Percentiles rank a stretch among this genome's conserved stretches.
Conservation (phyloP, 805 yeast genomes). For the Metschnikowia gruessii region DNA sequence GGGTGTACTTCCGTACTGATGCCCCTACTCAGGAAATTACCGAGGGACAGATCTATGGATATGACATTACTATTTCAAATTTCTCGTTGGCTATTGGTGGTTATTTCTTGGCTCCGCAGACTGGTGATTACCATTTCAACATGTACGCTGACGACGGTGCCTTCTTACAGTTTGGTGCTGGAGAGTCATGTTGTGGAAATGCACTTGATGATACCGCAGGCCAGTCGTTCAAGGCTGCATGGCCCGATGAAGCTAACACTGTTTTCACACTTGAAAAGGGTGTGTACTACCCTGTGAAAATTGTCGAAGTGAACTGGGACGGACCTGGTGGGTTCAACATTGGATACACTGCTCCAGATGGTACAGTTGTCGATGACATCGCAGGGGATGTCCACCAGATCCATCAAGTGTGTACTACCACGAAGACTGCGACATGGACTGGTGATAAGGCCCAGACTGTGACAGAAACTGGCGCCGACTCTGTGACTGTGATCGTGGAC, state of each 20-base stretch:
- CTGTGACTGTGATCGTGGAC: conserved; percentile 14
- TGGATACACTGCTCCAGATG: conserved; percentile 5
- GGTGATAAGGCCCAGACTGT: conserved; percentile 1
- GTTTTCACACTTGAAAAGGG: conserved; percentile 4
- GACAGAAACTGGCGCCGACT: conserved; percentile 5
- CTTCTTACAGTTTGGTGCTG: conserved; percentile 7
- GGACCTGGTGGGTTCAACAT: conserved; percentile 6
- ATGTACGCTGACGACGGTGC: conserved; percentile 11
- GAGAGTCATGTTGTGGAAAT: conserved; percentile 7
- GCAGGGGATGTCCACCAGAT: conserved; percentile 4
- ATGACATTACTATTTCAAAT: conserved; percentile 4
- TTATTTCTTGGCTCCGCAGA: conserved; percentile 9
- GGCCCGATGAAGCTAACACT: conserved; percentile 2
- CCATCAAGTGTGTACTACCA: not conserved
- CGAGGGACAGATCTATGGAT: conserved; percentile 1
- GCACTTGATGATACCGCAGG: conserved; percentile 5
- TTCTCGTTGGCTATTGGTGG: conserved; percentile 8
- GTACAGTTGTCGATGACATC: not conserved
- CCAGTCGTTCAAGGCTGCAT: conserved; percentile 5
- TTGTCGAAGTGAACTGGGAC: conserved; percentile 5
- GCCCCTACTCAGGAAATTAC: not conserved
- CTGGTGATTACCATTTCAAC: conserved; percentile 8
- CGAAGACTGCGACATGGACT: conserved; percentile 8
- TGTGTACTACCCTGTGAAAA: conserved; percentile 9
- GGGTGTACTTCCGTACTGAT: not conserved